Conservation (phyloP, 805 yeast species). For the Starmerella sirachaensis region DNA sequence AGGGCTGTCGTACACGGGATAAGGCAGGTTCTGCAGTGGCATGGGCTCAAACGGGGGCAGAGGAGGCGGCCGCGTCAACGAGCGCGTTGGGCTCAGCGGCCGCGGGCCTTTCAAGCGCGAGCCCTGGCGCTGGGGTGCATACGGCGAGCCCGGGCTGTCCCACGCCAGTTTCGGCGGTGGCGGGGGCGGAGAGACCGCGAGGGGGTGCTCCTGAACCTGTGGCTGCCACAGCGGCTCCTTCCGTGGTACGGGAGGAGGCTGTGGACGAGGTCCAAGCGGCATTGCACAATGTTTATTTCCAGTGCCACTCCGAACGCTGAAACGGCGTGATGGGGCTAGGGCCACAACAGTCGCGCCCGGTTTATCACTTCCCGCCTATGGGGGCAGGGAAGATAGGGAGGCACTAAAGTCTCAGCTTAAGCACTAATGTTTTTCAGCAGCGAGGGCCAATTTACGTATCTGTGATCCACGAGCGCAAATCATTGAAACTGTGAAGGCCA, state of each 20-base stretch:
- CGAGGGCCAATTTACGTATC: too few relatives aligned
- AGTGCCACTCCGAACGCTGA: too few relatives aligned
- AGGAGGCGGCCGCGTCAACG: background rate
- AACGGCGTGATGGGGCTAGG: too few relatives aligned
- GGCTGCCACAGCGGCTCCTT: conserved; percentile 7
- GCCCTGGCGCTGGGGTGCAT: background rate
- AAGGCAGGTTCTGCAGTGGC: background rate
- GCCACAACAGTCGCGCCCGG: too few relatives aligned
- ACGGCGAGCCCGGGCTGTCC: background rate
- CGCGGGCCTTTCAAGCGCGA: conserved; percentile 7
- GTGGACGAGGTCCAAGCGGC: conserved; percentile 23
- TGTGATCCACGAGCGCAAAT: too few relatives aligned
- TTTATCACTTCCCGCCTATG: too few relatives aligned
- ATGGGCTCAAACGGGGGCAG: background rate
- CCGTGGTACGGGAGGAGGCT: conserved; percentile 15
- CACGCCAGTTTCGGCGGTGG: conserved; percentile 6
- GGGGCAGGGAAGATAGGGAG: background rate
- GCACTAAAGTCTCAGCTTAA: background rate
- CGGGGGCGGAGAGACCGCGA: background rate
- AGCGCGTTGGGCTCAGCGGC: conserved; percentile 1
- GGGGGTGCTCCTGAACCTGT: background rate
- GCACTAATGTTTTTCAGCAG: too few relatives aligned
- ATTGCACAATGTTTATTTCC: conserved; percentile 11
- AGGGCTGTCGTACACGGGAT: background rate
- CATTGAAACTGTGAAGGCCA: too few relatives aligned